phyloP scores from a whole-genome alignment of 805 yeast species.

The Teunomyces barrocoloradensis region DNA sequence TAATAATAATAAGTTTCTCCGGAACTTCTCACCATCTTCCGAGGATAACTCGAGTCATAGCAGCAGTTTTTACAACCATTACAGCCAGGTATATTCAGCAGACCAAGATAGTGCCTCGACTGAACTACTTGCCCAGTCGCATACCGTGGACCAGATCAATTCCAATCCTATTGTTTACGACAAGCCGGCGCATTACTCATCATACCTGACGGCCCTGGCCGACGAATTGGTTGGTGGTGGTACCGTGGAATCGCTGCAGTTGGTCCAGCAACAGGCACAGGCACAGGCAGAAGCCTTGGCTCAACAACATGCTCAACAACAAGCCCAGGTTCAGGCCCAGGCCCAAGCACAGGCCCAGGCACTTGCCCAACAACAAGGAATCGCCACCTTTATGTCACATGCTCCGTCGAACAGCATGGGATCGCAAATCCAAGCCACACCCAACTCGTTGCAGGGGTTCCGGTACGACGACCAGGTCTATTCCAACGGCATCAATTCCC shows the following conservation, averaged over 20 bases:
- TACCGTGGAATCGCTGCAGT: background rate
- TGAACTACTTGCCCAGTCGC: background rate
- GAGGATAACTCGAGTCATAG: conserved; percentile 7
- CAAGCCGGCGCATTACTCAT: background rate
- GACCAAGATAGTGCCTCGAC: conserved; percentile 5
- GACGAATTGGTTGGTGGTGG: background rate
- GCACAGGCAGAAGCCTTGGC: conserved; percentile 1
- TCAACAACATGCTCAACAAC: background rate
- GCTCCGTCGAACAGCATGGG: background rate
- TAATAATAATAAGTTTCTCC: conserved; percentile 5
- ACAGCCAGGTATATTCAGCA: conserved; percentile 17
- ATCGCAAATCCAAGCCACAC: background rate
- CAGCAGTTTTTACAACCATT: conserved; percentile 11
- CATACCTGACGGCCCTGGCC: background rate
- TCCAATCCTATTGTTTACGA: conserved; percentile 10
- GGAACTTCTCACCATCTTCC: conserved; percentile 13
- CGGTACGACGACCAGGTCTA: conserved; percentile 21
- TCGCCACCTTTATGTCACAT: background rate
- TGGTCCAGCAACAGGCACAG: conserved; percentile 2
- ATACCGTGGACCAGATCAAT: conserved; percentile 7
- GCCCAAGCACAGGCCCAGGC: conserved; percentile 4
- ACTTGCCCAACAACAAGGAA: background rate
- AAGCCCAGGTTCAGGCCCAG: conserved; percentile 2
- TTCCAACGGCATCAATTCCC: conserved; percentile 7
- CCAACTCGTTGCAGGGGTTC: conserved; percentile 7